Evolutionary conservation across 1,284 basidiomycete genomes (phyloP).

Genomic region (Cryptococcus amylolentus): DNA sequence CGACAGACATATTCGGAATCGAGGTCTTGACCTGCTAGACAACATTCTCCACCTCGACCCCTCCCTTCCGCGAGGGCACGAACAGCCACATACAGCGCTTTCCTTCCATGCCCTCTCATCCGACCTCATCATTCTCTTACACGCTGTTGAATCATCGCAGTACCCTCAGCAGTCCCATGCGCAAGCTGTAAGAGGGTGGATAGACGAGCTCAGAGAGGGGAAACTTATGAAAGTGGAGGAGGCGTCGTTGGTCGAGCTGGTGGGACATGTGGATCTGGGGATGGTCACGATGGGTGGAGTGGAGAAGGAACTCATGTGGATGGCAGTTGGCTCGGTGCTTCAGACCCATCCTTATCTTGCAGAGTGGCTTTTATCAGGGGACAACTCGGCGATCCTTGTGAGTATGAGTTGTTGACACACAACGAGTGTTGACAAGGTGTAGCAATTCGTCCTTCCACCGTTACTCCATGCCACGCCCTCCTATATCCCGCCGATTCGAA

Average conservation of each 20-base stretch:
- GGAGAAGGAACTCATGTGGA: constrained; percentile 41
- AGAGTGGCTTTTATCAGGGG: constrained; percentile 26
- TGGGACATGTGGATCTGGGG: constrained; percentile 11
- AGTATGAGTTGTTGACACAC: not conserved
- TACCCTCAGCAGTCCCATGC: constrained; percentile 22
- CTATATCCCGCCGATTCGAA: constrained; percentile 25
- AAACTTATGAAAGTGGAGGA: constrained; percentile 28
- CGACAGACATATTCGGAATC: constrained; percentile 31
- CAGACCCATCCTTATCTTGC: constrained; percentile 15
- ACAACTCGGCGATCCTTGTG: constrained; percentile 22
- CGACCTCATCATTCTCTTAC: constrained; percentile 29
- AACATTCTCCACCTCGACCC: constrained; percentile 32
- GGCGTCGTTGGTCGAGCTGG: constrained; percentile 15
- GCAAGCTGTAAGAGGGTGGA: constrained; percentile 17
- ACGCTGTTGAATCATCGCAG: constrained; percentile 24
- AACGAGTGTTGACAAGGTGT: too few relatives aligned
- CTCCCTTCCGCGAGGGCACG: constrained; percentile 19
- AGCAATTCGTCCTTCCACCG: constrained; percentile 34
- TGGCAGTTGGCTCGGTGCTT: constrained; percentile 24
- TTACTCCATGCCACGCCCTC: constrained; percentile 33
- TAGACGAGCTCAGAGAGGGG: constrained; percentile 28
- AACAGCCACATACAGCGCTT: constrained; percentile 22
- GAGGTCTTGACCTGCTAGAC: constrained; percentile 35
- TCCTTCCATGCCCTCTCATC: constrained; percentile 31
- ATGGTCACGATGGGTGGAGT: constrained; percentile 14